phyloP scores from a whole-genome alignment of 257 asterid genomes.

The Gynochthodes officinalis region DNA sequence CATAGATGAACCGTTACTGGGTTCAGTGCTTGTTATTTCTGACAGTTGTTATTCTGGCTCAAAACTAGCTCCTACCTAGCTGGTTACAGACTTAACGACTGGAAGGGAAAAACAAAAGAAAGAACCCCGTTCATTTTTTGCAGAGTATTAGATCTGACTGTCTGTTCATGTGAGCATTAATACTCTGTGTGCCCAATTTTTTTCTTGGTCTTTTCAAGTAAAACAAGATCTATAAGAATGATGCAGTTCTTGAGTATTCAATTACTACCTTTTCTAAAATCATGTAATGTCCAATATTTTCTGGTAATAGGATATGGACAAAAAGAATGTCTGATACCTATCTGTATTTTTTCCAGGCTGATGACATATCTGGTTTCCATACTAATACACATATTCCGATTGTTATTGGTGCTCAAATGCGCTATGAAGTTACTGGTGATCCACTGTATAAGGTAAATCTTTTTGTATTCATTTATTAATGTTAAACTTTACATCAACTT shows the following conservation, averaged over 20 bases:
- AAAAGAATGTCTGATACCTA: not conserved
- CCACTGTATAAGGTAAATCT: conserved; percentile 58
- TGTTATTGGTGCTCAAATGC: conserved; percentile 88
- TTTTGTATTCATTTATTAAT: not conserved
- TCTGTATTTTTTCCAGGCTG: conserved; percentile 51
- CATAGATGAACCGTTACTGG: not conserved
- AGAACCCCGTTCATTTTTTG: not conserved
- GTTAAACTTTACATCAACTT: not conserved
- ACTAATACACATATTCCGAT: conserved; percentile 90
- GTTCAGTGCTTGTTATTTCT: not conserved
- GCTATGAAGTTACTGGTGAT: conserved; percentile 89
- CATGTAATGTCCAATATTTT: not conserved
- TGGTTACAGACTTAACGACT: not conserved
- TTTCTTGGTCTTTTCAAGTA: not conserved
- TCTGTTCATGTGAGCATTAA: not conserved
- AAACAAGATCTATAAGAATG: not conserved
- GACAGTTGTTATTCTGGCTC: not conserved
- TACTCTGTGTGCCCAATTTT: not conserved
- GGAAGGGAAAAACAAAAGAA: not conserved
- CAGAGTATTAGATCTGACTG: not conserved
- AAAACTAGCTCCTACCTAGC: not conserved
- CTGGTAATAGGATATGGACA: not conserved
- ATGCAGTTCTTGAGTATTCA: not conserved
- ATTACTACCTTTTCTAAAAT: not conserved
- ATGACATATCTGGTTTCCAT: conserved; percentile 70